Evolutionary conservation across 768 basidiomycete genomes (phyloP), one percentile per base, ranked within the genome.

Genomic region (Cystobasidium onofrii): DNA sequence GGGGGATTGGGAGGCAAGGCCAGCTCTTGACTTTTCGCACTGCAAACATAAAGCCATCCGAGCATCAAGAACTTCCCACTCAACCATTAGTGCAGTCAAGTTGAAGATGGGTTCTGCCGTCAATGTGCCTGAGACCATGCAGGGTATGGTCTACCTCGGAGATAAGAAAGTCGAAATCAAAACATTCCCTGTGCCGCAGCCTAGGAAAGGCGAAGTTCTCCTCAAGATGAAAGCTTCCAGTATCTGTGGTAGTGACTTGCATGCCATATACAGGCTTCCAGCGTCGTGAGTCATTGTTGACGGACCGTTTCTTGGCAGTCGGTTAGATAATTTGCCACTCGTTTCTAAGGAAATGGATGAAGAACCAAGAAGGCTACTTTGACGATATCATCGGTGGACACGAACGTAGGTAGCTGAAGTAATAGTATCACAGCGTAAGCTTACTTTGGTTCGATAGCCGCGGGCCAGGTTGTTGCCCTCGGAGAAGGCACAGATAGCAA

Each of bases 351-450:
- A 67, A 67, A 67, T 67, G 65, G 65, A 67, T 67, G 65, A 67
- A 67, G 50, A 67, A 67, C 50, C 65, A 67, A 31, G 65, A 67
- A 33, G 65, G 65, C 43, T 67, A 67, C 29, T 67, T 67, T 54
- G 65, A 52, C 44, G 65, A 64, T 17, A 64, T 67, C 29, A 67
- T 67, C 10, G 65, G 65, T 13, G 65, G 65, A 18, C 65, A 67
- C 41, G 65, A 67, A 33, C 65, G 65, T 67, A 43, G 41, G 63
- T 46, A 46, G 27, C 65, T 43, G 10, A 10, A 23, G n/a, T n/a
- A n/a, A n/a, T n/a, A n/a, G n/a, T n/a, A n/a, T n/a, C n/a, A n/a
- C n/a, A n/a, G n/a, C n/a, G n/a, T n/a, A n/a, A n/a, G n/a, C n/a
- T n/a, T n/a, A n/a, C n/a, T n/a, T n/a, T n/a, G n/a, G n/a, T n/a